Conservation (phyloP, 1,284 basidiomycete genomes). For the Blastosporella zonata region DNA sequence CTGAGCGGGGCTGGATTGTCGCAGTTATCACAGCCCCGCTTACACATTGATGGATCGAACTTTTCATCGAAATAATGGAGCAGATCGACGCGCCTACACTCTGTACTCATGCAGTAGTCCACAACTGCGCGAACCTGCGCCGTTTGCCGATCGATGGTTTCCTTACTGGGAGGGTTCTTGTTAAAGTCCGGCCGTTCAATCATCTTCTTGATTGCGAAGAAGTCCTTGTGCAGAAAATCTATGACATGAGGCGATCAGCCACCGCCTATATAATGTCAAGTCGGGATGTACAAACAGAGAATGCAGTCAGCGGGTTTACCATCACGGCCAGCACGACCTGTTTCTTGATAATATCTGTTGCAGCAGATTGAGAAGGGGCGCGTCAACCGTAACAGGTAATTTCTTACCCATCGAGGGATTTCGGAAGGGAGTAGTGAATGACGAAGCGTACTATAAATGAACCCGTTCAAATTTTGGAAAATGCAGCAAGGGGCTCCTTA, state of each 20-base stretch:
- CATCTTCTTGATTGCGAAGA: constrained; percentile 35
- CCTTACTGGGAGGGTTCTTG: constrained; percentile 23
- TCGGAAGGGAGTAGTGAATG: constrained; percentile 44
- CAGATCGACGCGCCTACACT: constrained; percentile 86
- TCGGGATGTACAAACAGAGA: constrained; percentile 34
- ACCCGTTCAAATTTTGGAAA: constrained; percentile 3
- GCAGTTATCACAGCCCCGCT: constrained; percentile 76
- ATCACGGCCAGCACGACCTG: constrained; percentile 49
- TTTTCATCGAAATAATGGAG: constrained; percentile 72
- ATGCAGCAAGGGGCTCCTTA: constrained; percentile 17
- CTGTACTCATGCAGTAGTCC: constrained; percentile 79
- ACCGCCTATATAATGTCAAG: neutral
- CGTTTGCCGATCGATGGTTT: constrained; percentile 37
- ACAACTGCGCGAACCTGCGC: constrained; percentile 44
- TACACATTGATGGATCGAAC: constrained; percentile 58
- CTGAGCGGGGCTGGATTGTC: constrained; percentile 39
- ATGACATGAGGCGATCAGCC: constrained; percentile 2
- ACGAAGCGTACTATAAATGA: constrained; percentile 43
- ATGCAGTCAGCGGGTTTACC: constrained; percentile 43
- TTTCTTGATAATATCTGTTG: constrained; percentile 47
- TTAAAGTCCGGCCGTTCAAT: constrained; percentile 35
- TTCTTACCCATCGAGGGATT: constrained; percentile 44
- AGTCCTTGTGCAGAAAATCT: constrained; percentile 41
- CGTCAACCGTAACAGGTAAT: neutral
- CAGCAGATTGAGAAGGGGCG: neutral